These are phyloP conservation scores for Clarireedia homoeocarpa DNA, from an alignment of 2,329 filamentous ascomycete genomes.

Conservation along the genomic window DNA sequence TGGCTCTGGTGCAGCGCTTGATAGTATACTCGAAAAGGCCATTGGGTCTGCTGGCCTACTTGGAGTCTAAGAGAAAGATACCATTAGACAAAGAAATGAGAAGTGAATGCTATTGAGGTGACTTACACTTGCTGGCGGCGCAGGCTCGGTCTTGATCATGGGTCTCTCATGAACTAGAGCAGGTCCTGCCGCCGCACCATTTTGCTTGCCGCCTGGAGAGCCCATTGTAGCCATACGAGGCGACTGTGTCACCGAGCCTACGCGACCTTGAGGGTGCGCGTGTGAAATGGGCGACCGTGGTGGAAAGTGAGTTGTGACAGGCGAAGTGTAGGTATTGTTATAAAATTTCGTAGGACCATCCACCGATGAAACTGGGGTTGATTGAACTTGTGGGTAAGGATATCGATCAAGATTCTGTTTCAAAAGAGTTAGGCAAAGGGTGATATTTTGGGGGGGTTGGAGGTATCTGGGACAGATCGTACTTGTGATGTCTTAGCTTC, in stretches of 20 bases:
- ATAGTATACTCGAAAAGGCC: conserved; percentile 93
- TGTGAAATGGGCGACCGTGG: conserved; percentile 44
- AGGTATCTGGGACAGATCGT: conserved; percentile 12
- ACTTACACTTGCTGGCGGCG: conserved; percentile 21
- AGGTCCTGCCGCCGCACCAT: conserved; percentile 29
- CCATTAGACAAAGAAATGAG: background rate
- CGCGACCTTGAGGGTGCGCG: conserved; percentile 32
- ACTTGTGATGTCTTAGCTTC: conserved; percentile 27
- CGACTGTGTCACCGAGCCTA: conserved; percentile 24
- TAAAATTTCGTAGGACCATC: conserved; percentile 42
- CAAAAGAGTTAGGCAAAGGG: background rate
- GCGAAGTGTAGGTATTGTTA: conserved; percentile 43
- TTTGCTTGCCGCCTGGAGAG: conserved; percentile 40
- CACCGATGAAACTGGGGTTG: conserved; percentile 27
- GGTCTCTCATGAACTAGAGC: conserved; percentile 23
- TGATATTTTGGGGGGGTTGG: background rate
- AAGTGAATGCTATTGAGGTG: background rate
- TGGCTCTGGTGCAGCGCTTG: conserved; percentile 62
- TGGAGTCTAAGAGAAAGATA: conserved; percentile 46
- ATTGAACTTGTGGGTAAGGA: conserved; percentile 30
- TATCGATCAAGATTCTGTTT: conserved; percentile 44
- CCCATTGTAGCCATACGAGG: conserved; percentile 32
- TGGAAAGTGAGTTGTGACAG: conserved; percentile 37
- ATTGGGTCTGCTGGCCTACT: conserved; percentile 77
- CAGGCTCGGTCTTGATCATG: conserved; percentile 18